A percentile compares a stretch with the other conserved stretches of the same genome.
Conservation (phyloP, 2,329 filamentous ascomycete genomes). For the Cordyceps farinosa region DNA sequence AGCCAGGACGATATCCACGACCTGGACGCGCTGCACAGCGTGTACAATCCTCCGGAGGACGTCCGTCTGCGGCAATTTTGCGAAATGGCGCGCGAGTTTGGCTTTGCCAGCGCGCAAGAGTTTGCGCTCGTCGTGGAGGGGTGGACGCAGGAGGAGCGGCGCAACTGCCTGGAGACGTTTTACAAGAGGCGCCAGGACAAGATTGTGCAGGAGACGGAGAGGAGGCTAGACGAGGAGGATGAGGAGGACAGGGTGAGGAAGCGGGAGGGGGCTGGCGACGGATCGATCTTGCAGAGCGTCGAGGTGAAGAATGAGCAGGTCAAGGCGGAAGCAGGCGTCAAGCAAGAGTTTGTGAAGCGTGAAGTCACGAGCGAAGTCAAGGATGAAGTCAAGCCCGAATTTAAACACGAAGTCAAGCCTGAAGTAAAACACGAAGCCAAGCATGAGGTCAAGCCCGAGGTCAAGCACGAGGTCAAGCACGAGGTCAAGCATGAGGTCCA, state of each 20-base stretch:
- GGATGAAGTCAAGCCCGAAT: constrained; percentile 11
- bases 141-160: constrained; percentile 80
- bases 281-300: constrained; percentile 1
- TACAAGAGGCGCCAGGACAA: constrained; percentile 64
- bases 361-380: constrained; percentile 18
- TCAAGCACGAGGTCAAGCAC: not conserved
- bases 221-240: constrained; percentile 11
- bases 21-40: constrained; percentile 31
- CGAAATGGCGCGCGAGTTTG: constrained; percentile 78
- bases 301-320: constrained; percentile 14
- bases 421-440: constrained; percentile 22
- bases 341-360: constrained; percentile 11
- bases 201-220: constrained; percentile 32
- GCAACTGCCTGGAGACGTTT: constrained; percentile 75
- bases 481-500: constrained; percentile 10
- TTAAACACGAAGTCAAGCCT: constrained; percentile 16
- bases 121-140: constrained; percentile 89
- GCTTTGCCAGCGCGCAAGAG: constrained; percentile 70
- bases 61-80: constrained; percentile 83
- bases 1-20: constrained; percentile 35
- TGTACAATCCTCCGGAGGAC: constrained; percentile 69
- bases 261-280: constrained; percentile 14
- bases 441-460: constrained; percentile 8
- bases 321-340: constrained; percentile 16
- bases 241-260: constrained; percentile 5